Conservation (phyloP, 2,329 filamentous ascomycete genomes). For the Fonsecaea erecta region DNA sequence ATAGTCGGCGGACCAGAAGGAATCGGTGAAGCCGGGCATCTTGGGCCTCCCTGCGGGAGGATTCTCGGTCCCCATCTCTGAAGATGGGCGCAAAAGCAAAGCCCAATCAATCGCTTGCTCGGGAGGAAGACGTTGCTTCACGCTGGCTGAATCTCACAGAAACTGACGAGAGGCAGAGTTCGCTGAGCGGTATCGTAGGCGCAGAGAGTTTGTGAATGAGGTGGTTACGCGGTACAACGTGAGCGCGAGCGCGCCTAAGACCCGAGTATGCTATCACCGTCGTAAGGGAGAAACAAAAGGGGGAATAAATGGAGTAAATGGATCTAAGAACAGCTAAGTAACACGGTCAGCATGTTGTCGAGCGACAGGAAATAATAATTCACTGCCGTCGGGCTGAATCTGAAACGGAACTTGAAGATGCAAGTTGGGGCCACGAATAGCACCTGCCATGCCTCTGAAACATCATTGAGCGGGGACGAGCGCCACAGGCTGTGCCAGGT, state of each 20-base stretch:
- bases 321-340: background rate
- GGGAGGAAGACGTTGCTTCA: background rate
- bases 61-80: slow-evolving; percentile 23
- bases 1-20: slow-evolving; percentile 98
- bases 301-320: background rate
- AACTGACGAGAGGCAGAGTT: background rate
- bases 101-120: background rate
- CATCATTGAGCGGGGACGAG: slow-evolving; percentile 3
- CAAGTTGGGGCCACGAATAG: slow-evolving; percentile 20
- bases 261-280: background rate
- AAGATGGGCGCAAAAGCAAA: background rate
- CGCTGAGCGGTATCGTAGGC: background rate
- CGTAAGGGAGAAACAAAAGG: background rate
- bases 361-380: background rate
- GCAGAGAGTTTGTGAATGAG: background rate
- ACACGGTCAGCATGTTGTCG: background rate
- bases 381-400: slow-evolving; percentile 4
- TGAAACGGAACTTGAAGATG: slow-evolving; percentile 24
- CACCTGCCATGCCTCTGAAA: slow-evolving; percentile 9
- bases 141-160: background rate
- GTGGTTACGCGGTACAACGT: slow-evolving; percentile 5
- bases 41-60: slow-evolving; percentile 41
- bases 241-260: slow-evolving; percentile 1
- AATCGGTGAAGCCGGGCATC: slow-evolving; percentile 90
- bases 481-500: background rate